Evolutionary conservation across 139 green algal genomes (phyloP), one percentile per base, ranked within the genome.

Genomic region (Micractinium conductrix): DNA sequence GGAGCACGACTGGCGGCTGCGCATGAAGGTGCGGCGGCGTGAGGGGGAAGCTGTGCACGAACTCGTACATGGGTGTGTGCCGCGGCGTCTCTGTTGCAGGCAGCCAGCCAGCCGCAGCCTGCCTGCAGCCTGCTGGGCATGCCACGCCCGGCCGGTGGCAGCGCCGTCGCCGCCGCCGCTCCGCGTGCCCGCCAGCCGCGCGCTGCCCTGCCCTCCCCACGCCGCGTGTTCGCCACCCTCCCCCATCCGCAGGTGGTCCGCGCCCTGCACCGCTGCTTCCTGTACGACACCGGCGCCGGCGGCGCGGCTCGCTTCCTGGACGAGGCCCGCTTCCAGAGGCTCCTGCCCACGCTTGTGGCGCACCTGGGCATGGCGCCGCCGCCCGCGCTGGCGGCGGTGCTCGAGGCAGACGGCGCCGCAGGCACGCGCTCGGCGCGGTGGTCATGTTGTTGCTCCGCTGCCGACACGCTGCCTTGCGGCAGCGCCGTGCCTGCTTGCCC

Each of bases 211-310:
- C 28, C 35, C 33, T 69, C 19, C 19, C 44, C n/a, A 19, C n/a
- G 7, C 7, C 17, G 9, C 43, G 10, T 17, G 10, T 45, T 16
- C 55, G 60, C 42, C 10, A 38, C 21, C 1, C 8, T 7, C 1
- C 1, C 28, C 28, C 62, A 85, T 2, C 55, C 91, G 60, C 88
- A 94, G 53, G 89, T 95, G 8, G 55, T 98, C 42, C 88, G 87
- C 12, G 87, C 93, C 4, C 87, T 98, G 86, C 94, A 98, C 84
- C 93, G 95, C 65, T 93, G 90, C 84, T 95, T 96, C 70, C 71
- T 94, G 71, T 94, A 98, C 85, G 96, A 99, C 85, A 86, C 88
- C 0, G 65, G 53, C 21, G 86, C 86, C 0, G 42, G 38, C 37
- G 86, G 74, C 1, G 48, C 74, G 4, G 88, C 90, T 1, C 82